Evolutionary conservation across 345 rosid genomes (phyloP), one percentile per base, ranked within the genome.

Genomic region (Populus ilicifolia): DNA sequence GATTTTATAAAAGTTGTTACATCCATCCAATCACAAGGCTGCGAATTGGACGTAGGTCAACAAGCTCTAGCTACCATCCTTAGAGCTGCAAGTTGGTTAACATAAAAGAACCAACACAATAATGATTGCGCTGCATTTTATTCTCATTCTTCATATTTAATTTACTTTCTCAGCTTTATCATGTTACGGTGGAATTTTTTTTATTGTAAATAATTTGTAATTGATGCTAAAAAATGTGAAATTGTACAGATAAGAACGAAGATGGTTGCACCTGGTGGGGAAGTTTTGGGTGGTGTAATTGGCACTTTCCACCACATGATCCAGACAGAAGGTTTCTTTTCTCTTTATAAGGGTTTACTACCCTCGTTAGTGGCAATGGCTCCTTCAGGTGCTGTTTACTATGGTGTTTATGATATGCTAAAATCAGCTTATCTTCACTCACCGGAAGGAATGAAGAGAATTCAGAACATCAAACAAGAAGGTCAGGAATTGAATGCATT

Each of bases 211-310:
- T 54, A 30, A 62, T 29, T 65, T 38, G 33, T 77, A 21, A 70
- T 14, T n/a, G 62, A 48, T 27, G 1, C 11, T 13, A 7, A 72
- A 68, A 38, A 71, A 41, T 77, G 69, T 41, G 64, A 76, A 44
- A 27, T 70, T 35, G 62, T 83, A n/a, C 81, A 93, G 98, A 81
- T 90, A 80, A 85, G 99, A 80, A 93, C 97, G 2, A 90, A 86
- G 78, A 87, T 95, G 87, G 87, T 95, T 36, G 99, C 99, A 64
- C 94, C 93, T 1, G 98, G 99, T 69, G 99, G 99, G 71, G 99
- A 93, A 88, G 91, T 90, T 4, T 86, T 89, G 77, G 97, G 98
- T 41, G 97, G 99, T 78, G 83, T 93, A 29, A 82, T 78, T 54
- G 97, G 98, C 73, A 88, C 92, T 68, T 94, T 93, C 79, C 81